Conservation (phyloP, 1,139 yeast genomes). For the Suhomyces atakaporum region DNA sequence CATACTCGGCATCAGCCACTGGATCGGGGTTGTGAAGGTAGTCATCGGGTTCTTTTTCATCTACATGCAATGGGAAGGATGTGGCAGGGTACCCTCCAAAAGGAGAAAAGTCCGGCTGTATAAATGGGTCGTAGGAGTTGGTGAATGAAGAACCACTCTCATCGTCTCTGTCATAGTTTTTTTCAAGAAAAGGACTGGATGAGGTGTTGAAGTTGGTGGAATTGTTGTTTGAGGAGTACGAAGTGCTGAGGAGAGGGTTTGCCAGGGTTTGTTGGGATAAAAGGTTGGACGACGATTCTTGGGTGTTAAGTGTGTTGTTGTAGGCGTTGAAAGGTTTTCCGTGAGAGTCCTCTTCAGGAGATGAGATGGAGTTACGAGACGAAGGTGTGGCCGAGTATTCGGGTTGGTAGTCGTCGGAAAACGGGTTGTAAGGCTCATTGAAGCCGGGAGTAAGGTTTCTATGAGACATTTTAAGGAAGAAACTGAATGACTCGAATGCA, state of each 20-base stretch:
- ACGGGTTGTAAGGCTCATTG: conserved; percentile 12
- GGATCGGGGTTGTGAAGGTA: conserved; percentile 93
- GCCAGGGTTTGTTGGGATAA: conserved; percentile 12
- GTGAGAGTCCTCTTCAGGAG: conserved; percentile 13
- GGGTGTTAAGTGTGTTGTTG: conserved; percentile 17
- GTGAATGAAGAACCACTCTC: too few species aligned
- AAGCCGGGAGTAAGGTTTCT: conserved; percentile 16
- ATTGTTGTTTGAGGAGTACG: conserved; percentile 5
- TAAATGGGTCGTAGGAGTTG: conserved; percentile 16
- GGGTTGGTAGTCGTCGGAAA: conserved; percentile 9
- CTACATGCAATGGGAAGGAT: conserved; percentile 80
- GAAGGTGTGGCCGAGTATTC: conserved; percentile 9
- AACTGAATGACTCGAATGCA: too few species aligned
- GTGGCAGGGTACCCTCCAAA: conserved; percentile 95
- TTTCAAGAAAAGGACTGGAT: conserved; percentile 3
- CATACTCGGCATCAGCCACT: conserved; percentile 77
- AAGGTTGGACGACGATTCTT: conserved; percentile 17
- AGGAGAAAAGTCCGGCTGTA: conserved; percentile 57
- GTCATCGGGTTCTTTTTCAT: conserved; percentile 91
- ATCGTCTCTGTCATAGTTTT: neutral
- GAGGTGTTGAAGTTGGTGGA: conserved; percentile 4
- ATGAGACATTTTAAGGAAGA: conserved; percentile 17
- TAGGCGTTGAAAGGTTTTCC: conserved; percentile 20
- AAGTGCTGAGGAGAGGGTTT: conserved; percentile 11
- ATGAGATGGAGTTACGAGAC: conserved; percentile 10